Evolutionary conservation across 139 green algal genomes (phyloP).

Genomic region (Chlamydomonas eustigma): DNA sequence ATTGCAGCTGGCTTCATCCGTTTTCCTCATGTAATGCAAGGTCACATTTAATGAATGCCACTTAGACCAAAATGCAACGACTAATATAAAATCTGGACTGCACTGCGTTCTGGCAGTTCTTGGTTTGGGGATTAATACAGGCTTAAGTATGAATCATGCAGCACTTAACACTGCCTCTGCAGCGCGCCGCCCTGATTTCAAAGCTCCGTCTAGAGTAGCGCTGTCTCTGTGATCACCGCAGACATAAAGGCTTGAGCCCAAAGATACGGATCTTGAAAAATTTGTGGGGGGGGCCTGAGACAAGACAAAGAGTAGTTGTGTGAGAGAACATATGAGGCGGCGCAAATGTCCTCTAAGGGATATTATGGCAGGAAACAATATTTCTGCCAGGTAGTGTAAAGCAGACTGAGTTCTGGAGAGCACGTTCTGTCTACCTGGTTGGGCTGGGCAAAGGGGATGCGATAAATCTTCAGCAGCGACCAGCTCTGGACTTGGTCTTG

Average conservation of each 20-base stretch:
- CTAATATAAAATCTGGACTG: too few species aligned
- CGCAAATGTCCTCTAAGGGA: too few species aligned
- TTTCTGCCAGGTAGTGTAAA: neutral
- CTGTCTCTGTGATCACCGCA: conserved; percentile 78
- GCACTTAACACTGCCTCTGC: conserved; percentile 54
- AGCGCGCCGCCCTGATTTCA: conserved; percentile 68
- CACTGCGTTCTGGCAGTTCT: too few species aligned
- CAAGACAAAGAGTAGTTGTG: too few species aligned
- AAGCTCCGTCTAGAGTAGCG: conserved; percentile 88
- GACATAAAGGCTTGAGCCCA: conserved; percentile 68
- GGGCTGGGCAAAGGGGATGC: conserved; percentile 93
- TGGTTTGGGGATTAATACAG: too few species aligned
- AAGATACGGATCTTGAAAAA: conserved; percentile 54
- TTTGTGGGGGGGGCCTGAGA: conserved; percentile 78
- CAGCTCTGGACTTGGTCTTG: conserved; percentile 56
- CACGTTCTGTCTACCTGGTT: conserved; percentile 53
- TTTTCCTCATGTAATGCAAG: too few species aligned
- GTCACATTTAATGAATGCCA: too few species aligned
- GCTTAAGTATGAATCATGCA: too few species aligned
- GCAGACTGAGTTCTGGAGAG: neutral
- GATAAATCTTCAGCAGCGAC: conserved; percentile 82
- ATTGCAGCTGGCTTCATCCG: too few species aligned
- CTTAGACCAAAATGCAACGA: too few species aligned
- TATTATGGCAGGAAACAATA: too few species aligned
- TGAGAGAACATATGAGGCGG: too few species aligned